Base-by-base conservation (phyloP, 108 stramenopile genomes). In the Discostella stelligeroides region DNA sequence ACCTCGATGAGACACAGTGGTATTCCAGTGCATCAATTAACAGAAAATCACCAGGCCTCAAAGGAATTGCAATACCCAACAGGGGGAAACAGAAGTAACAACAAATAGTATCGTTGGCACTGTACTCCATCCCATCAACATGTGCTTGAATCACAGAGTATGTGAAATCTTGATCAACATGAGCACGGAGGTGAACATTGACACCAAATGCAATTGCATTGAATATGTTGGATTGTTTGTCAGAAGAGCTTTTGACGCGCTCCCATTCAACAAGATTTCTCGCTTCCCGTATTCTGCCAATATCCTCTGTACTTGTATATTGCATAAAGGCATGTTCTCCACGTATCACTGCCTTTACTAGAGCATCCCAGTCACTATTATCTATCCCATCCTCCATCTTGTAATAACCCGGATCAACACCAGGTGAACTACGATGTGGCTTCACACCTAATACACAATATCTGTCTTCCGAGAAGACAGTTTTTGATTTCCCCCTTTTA, bases 1-100 rank as follows among this genome's bases (percentile, higher is more conserved):
- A 60, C 6, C 59, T 15, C 17, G 59, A 60, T 12, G 59, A 60
- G 37, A 60, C 1, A 40, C 59, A 60, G 40, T 60, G 59, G n/a
- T 14, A 20, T n/a, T 60, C 59, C 34, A 37, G 38, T 2, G 59
- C 13, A 39, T 60, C 40, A n/a, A 60, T 9, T 15, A 60, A 15
- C 2, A 60, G 38, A 20, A 60, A 37, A 39, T 60, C 59, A 60
- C 59, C 59, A 1, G 59, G 38, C 21, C n/a, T n/a, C 34, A 60
- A 7, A 21, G 59, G 37, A 18, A 60, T 20, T 20, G 59, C 37
- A 9, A 60, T 23, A 39, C 59, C 38, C 14, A 60, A n/a, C 17
- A 37, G 34, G 4, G 38, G 38, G 40, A 60, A 60, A 38, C 59
- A 60, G 40, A 60, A 60, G 40, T 60, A 60, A 39, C 38, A 40